These are phyloP conservation scores for Hypericum androsaemum DNA, from an alignment of 345 rosid genomes.

Conservation along the genomic window DNA sequence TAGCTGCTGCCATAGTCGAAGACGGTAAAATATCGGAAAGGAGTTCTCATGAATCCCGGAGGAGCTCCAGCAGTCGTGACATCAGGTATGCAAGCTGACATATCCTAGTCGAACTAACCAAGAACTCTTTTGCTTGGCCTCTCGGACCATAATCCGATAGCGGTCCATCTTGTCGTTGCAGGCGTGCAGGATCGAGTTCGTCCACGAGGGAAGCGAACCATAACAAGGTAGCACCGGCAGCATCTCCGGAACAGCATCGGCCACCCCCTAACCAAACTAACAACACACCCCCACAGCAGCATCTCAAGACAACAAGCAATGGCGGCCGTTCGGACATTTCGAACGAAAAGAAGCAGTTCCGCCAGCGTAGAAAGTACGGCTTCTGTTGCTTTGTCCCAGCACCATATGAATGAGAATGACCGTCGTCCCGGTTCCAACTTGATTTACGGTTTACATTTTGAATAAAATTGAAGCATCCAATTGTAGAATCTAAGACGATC, in stretches of 20 bases:
- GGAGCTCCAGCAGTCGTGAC: slow-evolving; percentile 19
- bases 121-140: no score
- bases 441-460: no score
- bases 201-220: slow-evolving; percentile 44
- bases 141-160: no score
- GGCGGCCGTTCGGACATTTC: slow-evolving; percentile 11
- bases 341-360: slow-evolving; percentile 12
- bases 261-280: slow-evolving; percentile 10
- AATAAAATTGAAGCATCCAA: no score
- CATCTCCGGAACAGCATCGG: slow-evolving; percentile 31
- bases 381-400: slow-evolving; percentile 31
- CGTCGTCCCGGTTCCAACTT: no score
- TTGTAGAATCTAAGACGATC: no score
- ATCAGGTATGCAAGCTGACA: slow-evolving; percentile 24
- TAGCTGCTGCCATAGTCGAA: slow-evolving; percentile 2
- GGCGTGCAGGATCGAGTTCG: slow-evolving; percentile 39
- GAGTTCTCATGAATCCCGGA: slow-evolving; percentile 25
- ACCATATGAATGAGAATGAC: no score
- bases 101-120: background rate
- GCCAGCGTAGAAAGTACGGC: slow-evolving; percentile 8
- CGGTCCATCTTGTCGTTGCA: slow-evolving; percentile 12
- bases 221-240: slow-evolving; percentile 40
- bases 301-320: slow-evolving; percentile 9
- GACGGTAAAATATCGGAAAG: slow-evolving; percentile 21
- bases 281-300: slow-evolving; percentile 3